Percentiles rank a stretch among this genome's conserved stretches.
Conservation (phyloP, 2,329 filamentous ascomycete species). For the Phialocephala subalpina region DNA sequence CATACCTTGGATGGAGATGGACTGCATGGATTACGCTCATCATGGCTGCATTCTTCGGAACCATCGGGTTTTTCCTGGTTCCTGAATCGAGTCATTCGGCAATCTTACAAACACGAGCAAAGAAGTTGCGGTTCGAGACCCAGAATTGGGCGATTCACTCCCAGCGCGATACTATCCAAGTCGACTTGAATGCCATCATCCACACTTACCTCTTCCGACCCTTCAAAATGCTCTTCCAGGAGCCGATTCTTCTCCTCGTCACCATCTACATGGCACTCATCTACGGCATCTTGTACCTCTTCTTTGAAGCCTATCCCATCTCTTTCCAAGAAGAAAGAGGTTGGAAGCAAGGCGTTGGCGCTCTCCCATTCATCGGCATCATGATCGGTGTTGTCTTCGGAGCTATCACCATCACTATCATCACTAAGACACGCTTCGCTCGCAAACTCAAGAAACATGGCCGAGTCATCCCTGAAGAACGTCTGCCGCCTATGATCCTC, state of each 20-base stretch:
- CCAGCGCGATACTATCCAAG: slow-evolving; percentile 47
- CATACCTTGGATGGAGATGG: slow-evolving; percentile 63
- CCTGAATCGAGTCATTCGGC: slow-evolving; percentile 59
- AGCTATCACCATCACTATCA: slow-evolving; percentile 39
- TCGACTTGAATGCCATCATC: slow-evolving; percentile 46
- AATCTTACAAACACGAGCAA: slow-evolving; percentile 57
- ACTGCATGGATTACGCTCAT: slow-evolving; percentile 63
- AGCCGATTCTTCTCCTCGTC: slow-evolving; percentile 39
- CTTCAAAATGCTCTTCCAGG: slow-evolving; percentile 34
- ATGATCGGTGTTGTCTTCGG: slow-evolving; percentile 48
- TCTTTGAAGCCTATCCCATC: slow-evolving; percentile 57
- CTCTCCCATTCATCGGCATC: slow-evolving; percentile 53
- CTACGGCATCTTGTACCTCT: slow-evolving; percentile 45
- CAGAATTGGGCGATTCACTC: slow-evolving; percentile 47
- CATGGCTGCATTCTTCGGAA: slow-evolving; percentile 50
- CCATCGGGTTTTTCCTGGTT: slow-evolving; percentile 53
- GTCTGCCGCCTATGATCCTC: slow-evolving; percentile 56
- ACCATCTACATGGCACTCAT: slow-evolving; percentile 39
- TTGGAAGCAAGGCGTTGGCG: slow-evolving; percentile 49
- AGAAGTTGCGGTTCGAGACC: slow-evolving; percentile 52
- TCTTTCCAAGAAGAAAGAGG: slow-evolving; percentile 51
- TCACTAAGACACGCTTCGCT: slow-evolving; percentile 46
- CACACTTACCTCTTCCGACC: slow-evolving; percentile 35
- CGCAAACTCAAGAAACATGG: slow-evolving; percentile 43
- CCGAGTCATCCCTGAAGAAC: slow-evolving; percentile 51